Percentiles rank a stretch among this genome's conserved stretches.
phyloP scores from a whole-genome alignment of 179 eudicot genomes.

The Corrigiola litoralis region DNA sequence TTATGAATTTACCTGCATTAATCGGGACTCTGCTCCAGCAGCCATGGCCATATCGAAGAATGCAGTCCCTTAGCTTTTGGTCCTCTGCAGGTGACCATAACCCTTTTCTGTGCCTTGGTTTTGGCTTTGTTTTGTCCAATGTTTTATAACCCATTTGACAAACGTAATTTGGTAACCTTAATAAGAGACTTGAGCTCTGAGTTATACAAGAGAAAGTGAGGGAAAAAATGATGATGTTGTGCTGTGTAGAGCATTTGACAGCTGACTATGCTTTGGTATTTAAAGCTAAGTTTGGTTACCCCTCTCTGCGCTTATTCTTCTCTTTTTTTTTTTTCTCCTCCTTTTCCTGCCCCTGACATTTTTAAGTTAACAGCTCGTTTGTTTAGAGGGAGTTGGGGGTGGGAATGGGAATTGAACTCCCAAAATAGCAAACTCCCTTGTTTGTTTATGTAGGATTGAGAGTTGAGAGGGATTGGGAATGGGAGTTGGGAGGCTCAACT shows the following conservation, averaged over 20 bases:
- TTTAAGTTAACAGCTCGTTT: too few species aligned
- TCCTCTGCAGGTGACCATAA: conserved; percentile 53
- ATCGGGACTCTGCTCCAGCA: conserved; percentile 50
- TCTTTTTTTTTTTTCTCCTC: neutral
- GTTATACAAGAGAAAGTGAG: neutral
- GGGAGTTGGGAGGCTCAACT: too few species aligned
- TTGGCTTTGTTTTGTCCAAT: conserved; percentile 20
- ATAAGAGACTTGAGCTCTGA: neutral
- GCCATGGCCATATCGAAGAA: conserved; percentile 42
- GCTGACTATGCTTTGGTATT: conserved; percentile 11
- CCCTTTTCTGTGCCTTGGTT: conserved; percentile 37
- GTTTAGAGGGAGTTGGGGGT: too few species aligned
- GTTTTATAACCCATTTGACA: conserved; percentile 19
- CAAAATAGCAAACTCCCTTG: too few species aligned
- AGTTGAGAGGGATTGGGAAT: too few species aligned
- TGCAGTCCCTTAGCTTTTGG: conserved; percentile 31
- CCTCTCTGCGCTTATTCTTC: neutral
- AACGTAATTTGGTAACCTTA: neutral
- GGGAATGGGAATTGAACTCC: too few species aligned
- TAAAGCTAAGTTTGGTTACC: conserved; percentile 13
- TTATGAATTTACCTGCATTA: conserved; percentile 52
- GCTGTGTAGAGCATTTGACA: neutral
- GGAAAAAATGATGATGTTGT: conserved; percentile 2
- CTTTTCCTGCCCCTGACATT: too few species aligned
- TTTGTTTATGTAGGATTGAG: too few species aligned